phyloP scores from a whole-genome alignment of 805 yeast species.

The Metschnikowia dekortorum region DNA sequence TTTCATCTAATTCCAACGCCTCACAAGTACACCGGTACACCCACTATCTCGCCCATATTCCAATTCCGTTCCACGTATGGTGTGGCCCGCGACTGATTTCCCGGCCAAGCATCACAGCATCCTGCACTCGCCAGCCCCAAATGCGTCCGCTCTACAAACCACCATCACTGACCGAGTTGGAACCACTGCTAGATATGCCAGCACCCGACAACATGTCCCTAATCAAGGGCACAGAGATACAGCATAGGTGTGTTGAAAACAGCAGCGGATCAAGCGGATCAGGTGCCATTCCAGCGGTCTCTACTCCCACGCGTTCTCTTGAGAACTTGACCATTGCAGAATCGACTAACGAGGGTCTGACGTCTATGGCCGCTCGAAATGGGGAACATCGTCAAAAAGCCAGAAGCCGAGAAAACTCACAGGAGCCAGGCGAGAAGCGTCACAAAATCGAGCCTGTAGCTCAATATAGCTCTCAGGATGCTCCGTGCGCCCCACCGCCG shows the following conservation, averaged over 20 bases:
- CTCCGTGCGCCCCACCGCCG: not conserved
- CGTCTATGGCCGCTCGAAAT: not conserved
- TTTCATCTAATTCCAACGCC: no score
- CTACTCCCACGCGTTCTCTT: not conserved
- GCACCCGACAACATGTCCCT: not conserved
- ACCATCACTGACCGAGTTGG: not conserved
- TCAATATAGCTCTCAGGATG: not conserved
- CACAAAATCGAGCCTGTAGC: not conserved
- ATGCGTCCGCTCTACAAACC: conserved; percentile 1
- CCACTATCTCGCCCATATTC: not conserved
- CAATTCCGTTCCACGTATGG: no score
- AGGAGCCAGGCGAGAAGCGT: not conserved
- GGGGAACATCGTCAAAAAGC: not conserved
- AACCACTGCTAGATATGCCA: conserved; percentile 1
- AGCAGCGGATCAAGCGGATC: not conserved
- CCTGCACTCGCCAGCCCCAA: conserved; percentile 3
- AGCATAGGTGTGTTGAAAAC: not conserved
- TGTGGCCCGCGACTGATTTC: not conserved
- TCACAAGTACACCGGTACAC: not conserved
- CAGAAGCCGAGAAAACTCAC: not conserved
- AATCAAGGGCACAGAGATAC: not conserved
- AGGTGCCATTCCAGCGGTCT: not conserved
- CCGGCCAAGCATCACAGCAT: conserved; percentile 1
- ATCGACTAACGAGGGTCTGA: not conserved
- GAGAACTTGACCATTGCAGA: not conserved